Base-by-base conservation (phyloP, 2,329 filamentous ascomycete species). In the Aureobasidium uvarum region DNA sequence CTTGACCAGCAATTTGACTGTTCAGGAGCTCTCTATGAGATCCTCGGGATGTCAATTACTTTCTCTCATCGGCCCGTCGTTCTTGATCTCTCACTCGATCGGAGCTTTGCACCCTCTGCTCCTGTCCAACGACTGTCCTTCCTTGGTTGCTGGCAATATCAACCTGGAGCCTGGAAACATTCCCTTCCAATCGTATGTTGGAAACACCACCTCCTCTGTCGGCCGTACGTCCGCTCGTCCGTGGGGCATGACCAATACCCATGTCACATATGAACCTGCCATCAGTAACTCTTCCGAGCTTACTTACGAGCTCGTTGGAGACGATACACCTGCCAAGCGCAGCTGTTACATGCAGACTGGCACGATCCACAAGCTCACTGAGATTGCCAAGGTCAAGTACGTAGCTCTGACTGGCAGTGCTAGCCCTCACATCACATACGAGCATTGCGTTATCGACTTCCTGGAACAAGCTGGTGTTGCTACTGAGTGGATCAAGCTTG, bases 111-210 rank as follows among this genome's bases (percentile, higher is more conserved):
- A 68, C 71, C 18, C 70, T 73, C n/a, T 80, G 77, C 75, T 79
- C 78, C 76, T 81, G 4, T 81, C 80, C 2, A 84, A 87, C 68
- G 72, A 74, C 2, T 71, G 77, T 3, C 83, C 84, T 0, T 68
- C 78, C 0, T 73, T 81, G 0, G 79, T 86, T 1, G 78, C 77
- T n/a, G 80, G 74, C 0, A 78, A 85, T 31, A 73, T 86, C 1
- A 77, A 79, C 0, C 67, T 87, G 11, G 85, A 86, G 69, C 84
- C 84, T 0, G 71, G 75, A 6, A 84, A 83, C 0, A 83, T 84
- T 0, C 83, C 83, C 0, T 85, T 81, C 68, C 58, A 69, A 50
- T 68, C 71, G 56, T 70, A 68, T 64, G 67, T 65, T 36, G 69
- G 70, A 64, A 70, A 65, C 56, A 63, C 62, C 46, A 67, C 64